phyloP scores from a whole-genome alignment of 73 alveolate species.

The Tetrahymena elliotti region DNA sequence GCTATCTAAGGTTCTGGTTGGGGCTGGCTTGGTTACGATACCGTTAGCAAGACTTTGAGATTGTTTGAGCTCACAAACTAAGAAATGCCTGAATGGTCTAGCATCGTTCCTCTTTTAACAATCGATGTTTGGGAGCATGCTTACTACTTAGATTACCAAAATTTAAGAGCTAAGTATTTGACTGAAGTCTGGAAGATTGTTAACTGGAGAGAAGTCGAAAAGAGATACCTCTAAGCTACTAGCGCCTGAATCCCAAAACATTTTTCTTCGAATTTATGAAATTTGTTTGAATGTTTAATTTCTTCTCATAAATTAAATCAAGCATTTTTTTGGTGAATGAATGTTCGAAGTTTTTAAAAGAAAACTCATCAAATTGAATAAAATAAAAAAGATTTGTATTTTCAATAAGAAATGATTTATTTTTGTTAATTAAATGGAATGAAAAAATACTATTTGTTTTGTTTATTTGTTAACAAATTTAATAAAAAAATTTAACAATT shows the following conservation, averaged over 20 bases:
- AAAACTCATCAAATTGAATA: too few species aligned
- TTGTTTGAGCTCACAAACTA: conserved; percentile 61
- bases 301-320: too few species aligned
- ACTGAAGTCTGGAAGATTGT: conserved; percentile 74
- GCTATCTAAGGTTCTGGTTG: conserved; percentile 83
- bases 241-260: background rate
- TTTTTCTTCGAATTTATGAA: too few species aligned
- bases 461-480: too few species aligned
- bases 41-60: conserved; percentile 57
- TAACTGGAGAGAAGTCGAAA: conserved; percentile 76
- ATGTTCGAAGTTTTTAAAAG: too few species aligned
- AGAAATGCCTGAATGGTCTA: conserved; percentile 67
- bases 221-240: conserved; percentile 49
- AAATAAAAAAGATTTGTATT: too few species aligned
- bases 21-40: conserved; percentile 81
- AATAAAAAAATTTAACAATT: too few species aligned
- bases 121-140: conserved; percentile 89
- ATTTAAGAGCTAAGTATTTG: conserved; percentile 65
- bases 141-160: conserved; percentile 67
- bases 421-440: too few species aligned
- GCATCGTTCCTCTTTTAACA: conserved; percentile 66
- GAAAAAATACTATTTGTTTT: too few species aligned
- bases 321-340: too few species aligned
- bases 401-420: too few species aligned
- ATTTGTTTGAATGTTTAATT: too few species aligned